Conservation (phyloP, 345 rosid genomes). For the rapeseed (Brassica napus) region DNA sequence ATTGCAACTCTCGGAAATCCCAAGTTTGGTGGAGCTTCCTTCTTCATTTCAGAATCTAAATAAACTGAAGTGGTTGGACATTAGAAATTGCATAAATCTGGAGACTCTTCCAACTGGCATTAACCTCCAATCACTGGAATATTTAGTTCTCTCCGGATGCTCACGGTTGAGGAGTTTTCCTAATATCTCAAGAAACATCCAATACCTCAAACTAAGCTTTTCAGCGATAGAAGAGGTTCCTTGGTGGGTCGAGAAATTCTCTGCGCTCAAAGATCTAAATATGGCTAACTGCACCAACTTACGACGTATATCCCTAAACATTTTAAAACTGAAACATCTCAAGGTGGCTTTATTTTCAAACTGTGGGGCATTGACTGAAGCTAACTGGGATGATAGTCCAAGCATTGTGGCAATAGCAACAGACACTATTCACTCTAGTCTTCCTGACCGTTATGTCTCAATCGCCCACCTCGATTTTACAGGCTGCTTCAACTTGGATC, state of each 20-base stretch:
- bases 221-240: not conserved
- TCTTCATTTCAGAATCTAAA: not conserved
- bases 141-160: not conserved
- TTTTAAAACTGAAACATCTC: not conserved
- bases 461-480: not conserved
- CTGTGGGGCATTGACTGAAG: not conserved
- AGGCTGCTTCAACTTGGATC: not conserved
- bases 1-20: not conserved
- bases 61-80: not conserved
- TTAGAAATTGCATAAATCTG: not conserved
- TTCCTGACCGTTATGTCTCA: not conserved
- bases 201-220: not conserved
- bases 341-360: not conserved
- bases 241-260: not conserved
- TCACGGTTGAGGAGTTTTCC: not conserved
- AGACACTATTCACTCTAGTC: not conserved
- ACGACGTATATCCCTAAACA: not conserved
- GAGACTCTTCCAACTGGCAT: not conserved
- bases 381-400: not conserved
- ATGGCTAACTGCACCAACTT: not conserved
- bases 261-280: not conserved
- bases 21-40: constrained; percentile 8
- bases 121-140: not conserved
- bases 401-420: too few relatives aligned
- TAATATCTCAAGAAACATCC: not conserved